Conservation (phyloP, 805 yeast genomes). For the Saccharomyces jurei region DNA sequence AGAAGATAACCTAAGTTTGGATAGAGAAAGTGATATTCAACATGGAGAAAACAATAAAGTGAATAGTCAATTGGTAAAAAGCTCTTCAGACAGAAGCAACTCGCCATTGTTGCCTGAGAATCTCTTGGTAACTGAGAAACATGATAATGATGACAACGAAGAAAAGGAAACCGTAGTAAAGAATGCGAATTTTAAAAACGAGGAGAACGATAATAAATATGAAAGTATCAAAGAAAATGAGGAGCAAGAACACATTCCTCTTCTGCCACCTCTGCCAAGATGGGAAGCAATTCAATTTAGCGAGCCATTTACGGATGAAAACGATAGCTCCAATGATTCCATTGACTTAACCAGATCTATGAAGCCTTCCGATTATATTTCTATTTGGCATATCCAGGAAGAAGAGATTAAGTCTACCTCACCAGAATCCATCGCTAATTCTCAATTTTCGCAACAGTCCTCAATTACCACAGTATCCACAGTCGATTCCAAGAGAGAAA, state of each 20-base stretch:
- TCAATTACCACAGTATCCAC: constrained; percentile 10
- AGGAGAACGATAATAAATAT: not conserved
- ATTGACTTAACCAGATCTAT: constrained; percentile 11
- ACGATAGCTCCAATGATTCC: constrained; percentile 21
- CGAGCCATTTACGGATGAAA: constrained; percentile 20
- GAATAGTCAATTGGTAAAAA: not conserved
- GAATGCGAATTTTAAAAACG: not conserved
- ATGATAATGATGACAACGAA: not conserved
- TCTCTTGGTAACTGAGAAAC: not conserved
- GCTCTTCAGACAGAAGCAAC: not conserved
- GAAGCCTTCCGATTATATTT: constrained; percentile 19
- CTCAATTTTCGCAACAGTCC: constrained; percentile 17
- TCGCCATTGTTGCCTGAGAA: not conserved
- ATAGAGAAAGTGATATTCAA: not conserved
- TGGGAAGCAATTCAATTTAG: constrained; percentile 19
- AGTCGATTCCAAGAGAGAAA: constrained; percentile 6
- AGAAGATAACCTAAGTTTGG: not conserved
- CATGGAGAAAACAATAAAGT: not conserved
- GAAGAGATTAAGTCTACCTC: constrained; percentile 10
- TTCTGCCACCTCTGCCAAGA: constrained; percentile 11
- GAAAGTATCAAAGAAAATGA: not conserved
- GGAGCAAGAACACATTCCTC: constrained; percentile 1
- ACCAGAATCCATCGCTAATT: constrained; percentile 20
- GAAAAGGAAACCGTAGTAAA: not conserved
- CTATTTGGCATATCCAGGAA: constrained; percentile 30